Evolutionary conservation across 2,329 filamentous ascomycete species (phyloP).

Genomic region (Xylaria sp.): DNA sequence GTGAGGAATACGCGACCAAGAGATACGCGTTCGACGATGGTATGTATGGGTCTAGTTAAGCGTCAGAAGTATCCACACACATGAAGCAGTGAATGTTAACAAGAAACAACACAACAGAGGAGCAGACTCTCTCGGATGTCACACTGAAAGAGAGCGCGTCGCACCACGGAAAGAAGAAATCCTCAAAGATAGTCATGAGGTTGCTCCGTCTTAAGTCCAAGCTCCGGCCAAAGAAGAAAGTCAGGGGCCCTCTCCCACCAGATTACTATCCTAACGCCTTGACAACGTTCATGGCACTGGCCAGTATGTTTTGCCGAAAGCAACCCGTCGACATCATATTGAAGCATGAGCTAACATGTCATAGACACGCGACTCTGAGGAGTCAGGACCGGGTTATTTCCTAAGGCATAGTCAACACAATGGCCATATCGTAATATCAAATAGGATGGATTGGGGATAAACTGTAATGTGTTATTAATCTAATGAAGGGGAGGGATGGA

Average conservation of each 20-base stretch:
- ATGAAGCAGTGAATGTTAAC: background rate
- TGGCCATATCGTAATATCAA: too few relatives aligned
- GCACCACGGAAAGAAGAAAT: background rate
- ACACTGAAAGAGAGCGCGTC: conserved; percentile 7
- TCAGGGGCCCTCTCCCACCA: conserved; percentile 11
- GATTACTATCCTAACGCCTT: conserved; percentile 13
- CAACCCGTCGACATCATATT: too few relatives aligned
- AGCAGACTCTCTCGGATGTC: conserved; percentile 10
- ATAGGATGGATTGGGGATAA: too few relatives aligned
- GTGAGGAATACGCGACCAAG: background rate
- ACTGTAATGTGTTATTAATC: too few relatives aligned
- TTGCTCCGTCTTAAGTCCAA: conserved; percentile 21
- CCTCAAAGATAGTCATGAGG: too few relatives aligned
- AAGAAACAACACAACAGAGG: conserved; percentile 10
- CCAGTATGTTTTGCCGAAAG: conserved; percentile 6
- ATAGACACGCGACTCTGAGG: conserved; percentile 2
- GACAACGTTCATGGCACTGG: conserved; percentile 13
- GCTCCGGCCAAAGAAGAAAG: conserved; percentile 11
- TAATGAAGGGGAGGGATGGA: too few relatives aligned
- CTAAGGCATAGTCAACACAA: too few relatives aligned
- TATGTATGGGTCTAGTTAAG: conserved; percentile 3
- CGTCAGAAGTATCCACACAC: background rate
- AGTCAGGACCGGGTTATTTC: too few relatives aligned
- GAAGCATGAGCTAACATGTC: background rate
- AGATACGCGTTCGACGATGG: conserved; percentile 11